These are phyloP conservation scores for Microbotryum intermedium DNA, from an alignment of 1,284 basidiomycete genomes.

Conservation along the genomic window DNA sequence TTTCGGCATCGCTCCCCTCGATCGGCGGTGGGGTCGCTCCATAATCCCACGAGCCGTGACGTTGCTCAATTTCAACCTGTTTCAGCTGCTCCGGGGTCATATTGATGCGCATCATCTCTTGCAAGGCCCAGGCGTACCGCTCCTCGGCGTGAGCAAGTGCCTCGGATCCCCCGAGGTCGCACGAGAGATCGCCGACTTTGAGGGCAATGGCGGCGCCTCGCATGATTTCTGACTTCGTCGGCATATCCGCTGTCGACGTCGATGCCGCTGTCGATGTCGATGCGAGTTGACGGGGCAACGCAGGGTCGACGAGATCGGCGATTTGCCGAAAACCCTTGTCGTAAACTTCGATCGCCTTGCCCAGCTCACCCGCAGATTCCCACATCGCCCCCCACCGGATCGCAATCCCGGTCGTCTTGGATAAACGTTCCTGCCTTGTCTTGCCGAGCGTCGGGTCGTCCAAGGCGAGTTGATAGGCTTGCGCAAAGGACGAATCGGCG, in stretches of 20 bases:
- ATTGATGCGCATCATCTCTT: constrained; percentile 24
- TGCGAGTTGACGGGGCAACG: not conserved
- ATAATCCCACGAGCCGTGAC: not conserved
- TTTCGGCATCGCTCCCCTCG: not conserved
- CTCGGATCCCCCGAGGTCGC: not conserved
- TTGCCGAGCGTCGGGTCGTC: constrained; percentile 9
- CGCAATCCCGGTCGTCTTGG: constrained; percentile 19
- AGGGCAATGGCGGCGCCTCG: constrained; percentile 18
- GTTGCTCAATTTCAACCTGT: constrained; percentile 3
- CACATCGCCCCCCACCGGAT: constrained; percentile 27
- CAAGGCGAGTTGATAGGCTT: constrained; percentile 17
- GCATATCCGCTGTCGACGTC: too few species aligned
- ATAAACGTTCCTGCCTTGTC: constrained; percentile 4
- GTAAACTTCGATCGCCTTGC: constrained; percentile 20
- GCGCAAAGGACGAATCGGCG: constrained; percentile 13
- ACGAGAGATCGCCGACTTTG: constrained; percentile 26
- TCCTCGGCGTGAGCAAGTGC: constrained; percentile 19
- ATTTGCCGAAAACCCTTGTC: constrained; percentile 18
- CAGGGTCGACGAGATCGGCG: constrained; percentile 5
- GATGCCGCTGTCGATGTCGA: too few species aligned
- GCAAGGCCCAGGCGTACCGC: constrained; percentile 20
- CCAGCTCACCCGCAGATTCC: constrained; percentile 16
- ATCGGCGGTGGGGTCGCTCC: not conserved
- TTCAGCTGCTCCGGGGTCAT: constrained; percentile 15
- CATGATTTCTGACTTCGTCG: not conserved